Evolutionary conservation across 148 eudicot species (phyloP), one percentile per base, ranked within the genome.

Genomic region (Fallopia convolvulus): DNA sequence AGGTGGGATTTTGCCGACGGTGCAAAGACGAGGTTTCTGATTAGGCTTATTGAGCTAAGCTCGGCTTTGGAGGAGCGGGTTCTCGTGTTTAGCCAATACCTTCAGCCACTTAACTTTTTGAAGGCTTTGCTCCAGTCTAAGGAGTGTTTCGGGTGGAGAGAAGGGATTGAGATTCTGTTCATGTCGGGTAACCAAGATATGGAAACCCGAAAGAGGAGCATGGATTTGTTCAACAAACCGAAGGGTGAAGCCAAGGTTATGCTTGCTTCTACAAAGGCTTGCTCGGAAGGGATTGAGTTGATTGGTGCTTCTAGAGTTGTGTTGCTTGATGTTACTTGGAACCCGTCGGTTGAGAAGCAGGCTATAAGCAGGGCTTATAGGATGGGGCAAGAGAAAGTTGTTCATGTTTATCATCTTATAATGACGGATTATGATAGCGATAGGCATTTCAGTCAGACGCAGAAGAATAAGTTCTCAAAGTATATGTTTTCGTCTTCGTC

Each of bases 241-340:
- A 74, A 2, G 0, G 91, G 93, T 75, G 86, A 85, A 18, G 91
- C 76, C 3, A 73, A 77, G 26, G 92, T 91, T 21, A 76, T 92
- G 77, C 87, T 95, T 23, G 99, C 97, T 46, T 92, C 97, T 0
- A 86, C 84, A 20, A 90, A 61, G 83, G 90, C 92, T 32, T 92
- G 96, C 41, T 87, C 87, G 30, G 99, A 94, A 70, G 99, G 96
- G 26, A 92, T 94, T 39, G 84, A 81, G 73, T 81, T 94, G 0
- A 86, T 90, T 5, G 99, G 99, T 55, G 97, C 97, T 23, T 92
- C 97, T 0, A 88, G 97, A 79, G 92, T 94, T 0, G 90, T 90
- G 52, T 75, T 92, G 70, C 85, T 94, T 0, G 97, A 90, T 71
- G 93, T 90, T 21, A 86, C 81, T 1, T 94, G 98, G 97, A 94